Evolutionary conservation across 2,329 filamentous ascomycete species (phyloP), one percentile per base, ranked within the genome.

Genomic region (Exophiala alcalophila): DNA sequence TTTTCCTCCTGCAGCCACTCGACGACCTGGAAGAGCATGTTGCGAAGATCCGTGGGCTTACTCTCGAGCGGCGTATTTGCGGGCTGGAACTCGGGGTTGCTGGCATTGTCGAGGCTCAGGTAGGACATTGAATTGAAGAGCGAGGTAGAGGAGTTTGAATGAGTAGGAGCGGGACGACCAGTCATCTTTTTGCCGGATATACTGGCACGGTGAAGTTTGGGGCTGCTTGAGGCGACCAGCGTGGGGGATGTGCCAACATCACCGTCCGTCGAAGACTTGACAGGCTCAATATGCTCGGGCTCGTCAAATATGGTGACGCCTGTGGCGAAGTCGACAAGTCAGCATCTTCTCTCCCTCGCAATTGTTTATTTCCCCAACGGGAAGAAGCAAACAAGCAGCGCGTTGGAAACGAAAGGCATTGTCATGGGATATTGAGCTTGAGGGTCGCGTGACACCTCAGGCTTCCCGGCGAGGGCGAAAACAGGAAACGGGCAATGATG

Each of bases 1-100:
- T 83, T 84, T 65, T 96, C 89, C 35, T 83, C 78, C 55, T 90
- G 80, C 26, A 96, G 69, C 91, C 91, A 97, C 53, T 86, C 80
- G 18, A 78, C 75, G 10, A 96, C 81, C 59, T 94, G 86, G 14
- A 81, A 74, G 19, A 92, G 66, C 5, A 94, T 59, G 30, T 50
- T 56, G 7, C 47, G 46, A 15, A 50, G 32, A 28, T 56, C 51
- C 2, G 48, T 41, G 29, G 50, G 43, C 23, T 53, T 50, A 44
- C 41, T 27, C 29, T 52, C 43, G 24, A 33, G 24, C 37, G 51
- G 42, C 30, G 49, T 39, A 11, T 34, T 40, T 27, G 24, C 42
- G 24, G 44, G 16, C 25, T 40, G 41, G 9, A 29, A 23, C 20
- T 32, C 28, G 16, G 21, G 20, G 11, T 21, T 12, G 23, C 18